Percentiles rank a stretch among this genome's conserved stretches.
Conservation (phyloP, 495 filamentous ascomycete genomes). For the Aspergillus nanangensis region DNA sequence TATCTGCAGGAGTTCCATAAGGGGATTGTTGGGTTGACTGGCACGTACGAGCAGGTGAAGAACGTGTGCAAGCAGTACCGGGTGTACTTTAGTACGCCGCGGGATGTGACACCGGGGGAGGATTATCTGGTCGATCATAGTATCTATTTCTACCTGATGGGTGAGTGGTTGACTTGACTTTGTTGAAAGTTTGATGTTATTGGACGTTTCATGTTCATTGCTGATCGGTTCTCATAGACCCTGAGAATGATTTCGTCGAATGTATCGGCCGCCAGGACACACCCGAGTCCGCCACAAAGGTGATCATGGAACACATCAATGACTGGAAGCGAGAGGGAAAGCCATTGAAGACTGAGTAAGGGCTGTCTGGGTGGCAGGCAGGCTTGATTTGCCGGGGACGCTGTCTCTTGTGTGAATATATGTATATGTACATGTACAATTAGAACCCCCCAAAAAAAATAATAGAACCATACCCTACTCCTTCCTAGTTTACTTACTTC, state of each 20-base stretch:
- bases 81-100: constrained; percentile 94
- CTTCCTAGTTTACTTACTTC: background rate
- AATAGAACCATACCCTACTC: background rate
- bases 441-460: constrained; percentile 22
- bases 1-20: constrained; percentile 92
- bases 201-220: background rate
- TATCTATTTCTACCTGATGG: constrained; percentile 99
- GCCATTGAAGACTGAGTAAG: constrained; percentile 36
- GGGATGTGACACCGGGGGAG: constrained; percentile 80
- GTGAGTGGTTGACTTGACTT: constrained; percentile 35
- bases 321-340: constrained; percentile 72
- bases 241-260: constrained; percentile 97
- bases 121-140: constrained; percentile 98
- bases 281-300: constrained; percentile 75
- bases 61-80: constrained; percentile 88
- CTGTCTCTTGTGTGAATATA: constrained; percentile 11
- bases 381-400: background rate
- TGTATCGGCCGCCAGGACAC: constrained; percentile 92
- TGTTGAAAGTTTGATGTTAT: background rate
- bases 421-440: no score
- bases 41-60: constrained; percentile 88
- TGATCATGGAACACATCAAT: constrained; percentile 82
- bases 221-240: constrained; percentile 53
- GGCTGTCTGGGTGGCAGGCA: no score
- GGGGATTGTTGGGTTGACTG: constrained; percentile 84